Evolutionary conservation across 257 asterid genomes (phyloP).

Genomic region (Nicotiana otophora): DNA sequence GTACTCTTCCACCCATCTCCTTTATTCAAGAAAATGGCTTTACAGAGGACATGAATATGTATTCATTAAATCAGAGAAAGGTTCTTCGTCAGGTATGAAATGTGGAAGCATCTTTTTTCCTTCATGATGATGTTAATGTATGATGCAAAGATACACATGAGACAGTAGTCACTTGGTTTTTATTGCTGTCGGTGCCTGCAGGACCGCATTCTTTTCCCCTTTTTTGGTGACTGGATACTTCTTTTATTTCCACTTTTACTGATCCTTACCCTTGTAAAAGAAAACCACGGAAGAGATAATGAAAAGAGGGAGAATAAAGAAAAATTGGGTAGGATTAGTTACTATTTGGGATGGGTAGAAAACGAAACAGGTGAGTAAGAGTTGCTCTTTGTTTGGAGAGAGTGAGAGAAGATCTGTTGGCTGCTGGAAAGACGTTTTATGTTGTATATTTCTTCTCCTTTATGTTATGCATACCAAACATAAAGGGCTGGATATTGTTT

Average conservation of each 20-base stretch:
- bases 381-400: background rate
- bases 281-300: background rate
- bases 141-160: background rate
- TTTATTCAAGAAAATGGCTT: constrained; percentile 50
- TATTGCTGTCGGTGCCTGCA: background rate
- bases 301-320: background rate
- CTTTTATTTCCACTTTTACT: background rate
- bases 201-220: background rate
- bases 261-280: background rate
- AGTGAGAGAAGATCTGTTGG: background rate
- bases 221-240: background rate
- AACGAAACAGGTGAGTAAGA: background rate
- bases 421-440: background rate
- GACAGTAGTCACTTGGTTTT: background rate
- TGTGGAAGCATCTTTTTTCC: constrained; percentile 9
- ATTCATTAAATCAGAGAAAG: constrained; percentile 59
- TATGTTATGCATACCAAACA: background rate
- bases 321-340: background rate
- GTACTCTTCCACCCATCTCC: constrained; percentile 62
- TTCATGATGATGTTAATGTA: background rate
- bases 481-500: background rate
- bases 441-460: background rate
- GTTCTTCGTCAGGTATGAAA: constrained; percentile 78
- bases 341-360: background rate
- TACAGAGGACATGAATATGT: constrained; percentile 40